Evolutionary conservation across 495 filamentous ascomycete genomes (phyloP).

Genomic region (Neurospora sp.): DNA sequence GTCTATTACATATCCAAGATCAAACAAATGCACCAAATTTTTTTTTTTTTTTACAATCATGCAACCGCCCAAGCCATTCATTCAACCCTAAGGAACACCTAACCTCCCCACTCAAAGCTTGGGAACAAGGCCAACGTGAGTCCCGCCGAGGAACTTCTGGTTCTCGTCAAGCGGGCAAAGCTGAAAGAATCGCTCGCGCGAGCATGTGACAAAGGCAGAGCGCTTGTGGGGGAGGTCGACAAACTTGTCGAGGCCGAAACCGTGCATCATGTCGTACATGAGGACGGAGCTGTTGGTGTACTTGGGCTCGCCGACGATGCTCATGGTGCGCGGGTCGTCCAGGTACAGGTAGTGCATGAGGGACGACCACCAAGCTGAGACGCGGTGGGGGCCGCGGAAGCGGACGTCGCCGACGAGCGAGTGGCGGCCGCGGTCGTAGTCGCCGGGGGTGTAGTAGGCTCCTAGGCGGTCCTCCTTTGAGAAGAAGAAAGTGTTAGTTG

Average conservation of each 20-base stretch:
- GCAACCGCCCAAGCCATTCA: neutral
- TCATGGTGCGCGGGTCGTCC: conserved; percentile 54
- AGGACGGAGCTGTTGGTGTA: conserved; percentile 49
- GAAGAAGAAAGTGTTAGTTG: neutral
- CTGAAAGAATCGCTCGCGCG: conserved; percentile 59
- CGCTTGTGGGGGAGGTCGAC: conserved; percentile 59
- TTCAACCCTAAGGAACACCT: neutral
- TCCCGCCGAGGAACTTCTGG: conserved; percentile 37
- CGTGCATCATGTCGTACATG: conserved; percentile 56
- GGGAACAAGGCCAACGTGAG: conserved; percentile 33
- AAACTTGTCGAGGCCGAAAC: conserved; percentile 54
- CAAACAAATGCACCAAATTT: neutral
- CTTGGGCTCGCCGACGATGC: conserved; percentile 57
- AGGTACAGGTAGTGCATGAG: conserved; percentile 62
- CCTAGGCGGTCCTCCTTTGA: conserved; percentile 58
- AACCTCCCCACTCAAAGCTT: conserved; percentile 25
- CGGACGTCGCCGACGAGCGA: conserved; percentile 55
- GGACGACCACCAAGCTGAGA: conserved; percentile 58
- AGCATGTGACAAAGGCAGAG: conserved; percentile 48
- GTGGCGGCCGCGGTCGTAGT: conserved; percentile 60
- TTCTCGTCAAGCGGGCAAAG: conserved; percentile 48
- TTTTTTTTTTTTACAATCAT: neutral
- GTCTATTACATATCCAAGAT: neutral
- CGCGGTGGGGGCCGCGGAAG: conserved; percentile 54
- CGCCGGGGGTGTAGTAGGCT: conserved; percentile 51